A percentile compares a stretch with the other conserved stretches of the same genome.
Evolutionary conservation across 2,329 filamentous ascomycete genomes (phyloP).

Genomic region (Thielaviopsis populi): DNA sequence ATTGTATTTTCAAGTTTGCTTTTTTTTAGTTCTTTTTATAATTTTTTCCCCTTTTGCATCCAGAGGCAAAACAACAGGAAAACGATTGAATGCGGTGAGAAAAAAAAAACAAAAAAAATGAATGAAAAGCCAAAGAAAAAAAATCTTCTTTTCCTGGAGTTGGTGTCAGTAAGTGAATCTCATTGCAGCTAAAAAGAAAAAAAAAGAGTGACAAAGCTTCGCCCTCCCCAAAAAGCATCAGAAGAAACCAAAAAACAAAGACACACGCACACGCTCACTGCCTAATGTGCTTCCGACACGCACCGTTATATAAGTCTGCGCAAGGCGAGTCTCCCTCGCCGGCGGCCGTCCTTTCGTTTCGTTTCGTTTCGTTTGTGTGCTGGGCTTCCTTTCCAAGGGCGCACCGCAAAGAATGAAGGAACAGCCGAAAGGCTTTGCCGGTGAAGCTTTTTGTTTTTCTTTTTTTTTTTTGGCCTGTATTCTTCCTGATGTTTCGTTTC

Average conservation of each 20-base stretch:
- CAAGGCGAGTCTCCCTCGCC: not conserved
- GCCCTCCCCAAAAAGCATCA: not conserved
- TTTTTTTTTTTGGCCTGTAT: too few relatives aligned
- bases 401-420: not conserved
- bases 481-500: not conserved
- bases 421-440: not conserved
- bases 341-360: not conserved
- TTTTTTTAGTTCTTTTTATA: not conserved
- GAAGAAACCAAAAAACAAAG: not conserved
- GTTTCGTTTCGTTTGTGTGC: not conserved
- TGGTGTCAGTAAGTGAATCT: not conserved
- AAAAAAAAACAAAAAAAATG: not conserved
- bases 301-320: not conserved
- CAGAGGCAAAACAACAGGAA: constrained; percentile 1
- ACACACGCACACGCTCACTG: not conserved
- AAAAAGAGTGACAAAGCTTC: not conserved
- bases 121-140: not conserved
- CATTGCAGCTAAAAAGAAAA: not conserved
- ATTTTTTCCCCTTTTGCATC: not conserved
- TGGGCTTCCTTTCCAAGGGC: not conserved
- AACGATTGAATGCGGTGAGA: not conserved
- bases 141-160: not conserved
- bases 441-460: too few relatives aligned
- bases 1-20: not conserved
- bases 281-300: too few relatives aligned